Conservation (phyloP, 2,329 filamentous ascomycete genomes). For the Fusarium kyushuense region DNA sequence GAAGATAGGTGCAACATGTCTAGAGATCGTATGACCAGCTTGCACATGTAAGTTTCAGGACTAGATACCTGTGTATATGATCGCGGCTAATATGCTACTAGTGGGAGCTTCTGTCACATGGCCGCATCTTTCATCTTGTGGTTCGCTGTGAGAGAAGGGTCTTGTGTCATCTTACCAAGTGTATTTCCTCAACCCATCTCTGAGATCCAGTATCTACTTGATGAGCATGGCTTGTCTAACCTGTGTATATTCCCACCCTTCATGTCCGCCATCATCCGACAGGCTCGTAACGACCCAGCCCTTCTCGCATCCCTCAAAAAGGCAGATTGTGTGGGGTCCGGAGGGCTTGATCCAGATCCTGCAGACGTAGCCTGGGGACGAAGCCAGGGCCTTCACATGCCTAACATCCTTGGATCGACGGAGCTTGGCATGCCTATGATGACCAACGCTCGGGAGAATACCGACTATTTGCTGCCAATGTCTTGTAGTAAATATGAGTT, state of each 20-base stretch:
- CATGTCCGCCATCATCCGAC: constrained; percentile 14
- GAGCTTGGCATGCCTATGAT: constrained; percentile 23
- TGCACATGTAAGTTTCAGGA: not conserved
- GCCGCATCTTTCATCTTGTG: constrained; percentile 7
- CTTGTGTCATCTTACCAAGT: constrained; percentile 32
- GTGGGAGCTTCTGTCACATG: constrained; percentile 41
- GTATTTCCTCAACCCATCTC: constrained; percentile 8
- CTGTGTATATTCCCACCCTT: constrained; percentile 22
- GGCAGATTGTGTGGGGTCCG: constrained; percentile 14
- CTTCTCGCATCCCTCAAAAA: constrained; percentile 18
- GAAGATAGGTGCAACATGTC: not conserved
- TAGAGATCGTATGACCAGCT: not conserved
- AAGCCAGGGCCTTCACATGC: constrained; percentile 10
- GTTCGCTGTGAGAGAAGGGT: constrained; percentile 9
- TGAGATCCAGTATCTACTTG: constrained; percentile 22
- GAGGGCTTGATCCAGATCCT: constrained; percentile 5
- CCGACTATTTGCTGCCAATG: not conserved
- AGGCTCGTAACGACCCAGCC: constrained; percentile 23
- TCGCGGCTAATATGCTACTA: not conserved
- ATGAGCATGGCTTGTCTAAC: constrained; percentile 13
- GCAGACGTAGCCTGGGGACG: constrained; percentile 30
- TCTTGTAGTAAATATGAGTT: constrained; percentile 14
- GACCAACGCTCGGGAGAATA: not conserved
- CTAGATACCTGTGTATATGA: rapidly evolving
- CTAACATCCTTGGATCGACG: constrained; percentile 32